Evolutionary conservation across 306 rosid genomes (phyloP).

Genomic region (apple (Malus domestica)): DNA sequence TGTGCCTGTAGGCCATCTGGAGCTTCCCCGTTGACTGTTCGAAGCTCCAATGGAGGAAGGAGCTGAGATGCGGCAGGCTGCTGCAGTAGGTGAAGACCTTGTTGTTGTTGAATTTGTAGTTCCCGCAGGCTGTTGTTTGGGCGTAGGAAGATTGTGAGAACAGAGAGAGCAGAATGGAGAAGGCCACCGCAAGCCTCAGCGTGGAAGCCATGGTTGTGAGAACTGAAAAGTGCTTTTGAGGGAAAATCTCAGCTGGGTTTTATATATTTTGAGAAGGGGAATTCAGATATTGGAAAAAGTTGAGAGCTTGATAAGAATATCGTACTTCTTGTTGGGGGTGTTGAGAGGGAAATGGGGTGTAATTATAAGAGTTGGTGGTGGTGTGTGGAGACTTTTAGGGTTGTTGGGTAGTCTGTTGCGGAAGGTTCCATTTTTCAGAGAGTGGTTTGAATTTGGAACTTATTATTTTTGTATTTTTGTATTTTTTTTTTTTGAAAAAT

Average conservation of each 20-base stretch:
- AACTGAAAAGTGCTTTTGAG: not conserved
- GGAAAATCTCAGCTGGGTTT: not conserved
- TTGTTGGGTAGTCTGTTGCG: conserved; percentile 30
- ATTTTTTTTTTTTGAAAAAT: not conserved
- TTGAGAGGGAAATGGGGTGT: not conserved
- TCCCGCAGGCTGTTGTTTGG: conserved; percentile 14
- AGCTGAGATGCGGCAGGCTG: conserved; percentile 37
- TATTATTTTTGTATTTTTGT: not conserved
- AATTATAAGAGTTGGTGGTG: conserved; percentile 42
- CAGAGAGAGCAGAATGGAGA: conserved; percentile 23
- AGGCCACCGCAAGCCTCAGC: conserved; percentile 21
- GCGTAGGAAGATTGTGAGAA: conserved; percentile 28
- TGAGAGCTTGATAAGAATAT: not conserved
- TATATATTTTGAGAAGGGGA: not conserved
- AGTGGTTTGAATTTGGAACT: not conserved
- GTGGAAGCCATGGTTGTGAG: conserved; percentile 24
- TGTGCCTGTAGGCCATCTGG: conserved; percentile 49
- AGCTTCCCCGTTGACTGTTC: conserved; percentile 27
- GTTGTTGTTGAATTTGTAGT: conserved; percentile 28
- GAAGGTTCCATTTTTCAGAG: conserved; percentile 31
- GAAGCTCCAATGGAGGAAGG: conserved; percentile 62
- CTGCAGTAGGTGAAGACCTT: conserved; percentile 22
- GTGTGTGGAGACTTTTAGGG: conserved; percentile 7
- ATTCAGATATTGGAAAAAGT: not conserved
- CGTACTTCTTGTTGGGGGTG: not conserved